These are phyloP conservation scores for Cordyceps farinosa DNA, from an alignment of 2,329 filamentous ascomycete species.

Conservation along the genomic window DNA sequence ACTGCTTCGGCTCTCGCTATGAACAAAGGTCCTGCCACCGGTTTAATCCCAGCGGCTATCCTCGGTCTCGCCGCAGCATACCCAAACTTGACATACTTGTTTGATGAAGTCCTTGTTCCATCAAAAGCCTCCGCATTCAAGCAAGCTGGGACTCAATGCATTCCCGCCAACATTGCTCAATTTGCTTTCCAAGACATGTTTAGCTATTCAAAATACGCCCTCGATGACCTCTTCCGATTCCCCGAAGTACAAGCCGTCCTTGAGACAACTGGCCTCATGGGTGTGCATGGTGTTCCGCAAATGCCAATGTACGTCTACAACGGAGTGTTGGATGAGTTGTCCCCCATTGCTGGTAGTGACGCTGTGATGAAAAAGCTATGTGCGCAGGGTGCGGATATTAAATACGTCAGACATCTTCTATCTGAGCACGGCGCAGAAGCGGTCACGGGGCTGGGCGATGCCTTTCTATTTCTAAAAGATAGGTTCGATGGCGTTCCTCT, in stretches of 20 bases:
- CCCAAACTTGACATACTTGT: constrained; percentile 16
- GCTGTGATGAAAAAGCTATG: not conserved
- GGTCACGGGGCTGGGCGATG: not conserved
- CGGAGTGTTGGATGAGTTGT: not conserved
- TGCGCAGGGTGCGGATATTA: not conserved
- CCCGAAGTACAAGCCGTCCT: not conserved
- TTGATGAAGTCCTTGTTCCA: not conserved
- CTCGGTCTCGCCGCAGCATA: constrained; percentile 25
- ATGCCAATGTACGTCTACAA: constrained; percentile 1
- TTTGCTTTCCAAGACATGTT: constrained; percentile 5
- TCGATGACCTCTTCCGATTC: not conserved
- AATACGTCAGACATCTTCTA: not conserved
- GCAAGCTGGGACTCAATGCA: not conserved
- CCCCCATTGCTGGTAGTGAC: not conserved
- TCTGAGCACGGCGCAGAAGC: not conserved
- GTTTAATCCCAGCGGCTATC: constrained; percentile 19
- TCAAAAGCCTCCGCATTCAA: not conserved
- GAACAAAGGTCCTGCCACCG: constrained; percentile 24
- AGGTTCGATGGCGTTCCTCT: not conserved
- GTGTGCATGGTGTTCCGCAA: not conserved
- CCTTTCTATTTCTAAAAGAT: not conserved
- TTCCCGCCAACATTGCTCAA: not conserved
- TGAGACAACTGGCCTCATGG: not conserved
- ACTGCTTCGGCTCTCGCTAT: constrained; percentile 32
- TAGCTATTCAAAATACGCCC: constrained; percentile 8